Conservation (phyloP, 1,284 basidiomycete species). For the Chalciporus sp. region DNA sequence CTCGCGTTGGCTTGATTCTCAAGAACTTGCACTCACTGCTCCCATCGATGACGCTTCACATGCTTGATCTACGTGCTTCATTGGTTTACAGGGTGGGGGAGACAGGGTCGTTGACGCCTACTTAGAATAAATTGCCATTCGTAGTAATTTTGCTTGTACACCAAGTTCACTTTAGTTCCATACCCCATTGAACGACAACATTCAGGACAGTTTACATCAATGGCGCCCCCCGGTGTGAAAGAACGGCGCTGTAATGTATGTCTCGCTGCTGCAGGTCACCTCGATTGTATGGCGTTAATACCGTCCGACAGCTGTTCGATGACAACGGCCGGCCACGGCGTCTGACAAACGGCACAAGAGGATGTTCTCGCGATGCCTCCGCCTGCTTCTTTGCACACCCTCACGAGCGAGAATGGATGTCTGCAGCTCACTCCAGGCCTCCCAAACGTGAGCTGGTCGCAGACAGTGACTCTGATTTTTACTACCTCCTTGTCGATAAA, state of each 20-base stretch:
- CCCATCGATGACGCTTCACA: constrained; percentile 10
- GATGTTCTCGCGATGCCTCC: constrained; percentile 23
- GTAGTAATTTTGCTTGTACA: constrained; percentile 11
- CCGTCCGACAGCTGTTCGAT: constrained; percentile 26
- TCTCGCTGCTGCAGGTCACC: constrained; percentile 2
- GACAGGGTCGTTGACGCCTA: not conserved
- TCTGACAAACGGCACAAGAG: constrained; percentile 22
- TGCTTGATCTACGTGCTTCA: not conserved
- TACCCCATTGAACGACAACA: too few relatives aligned
- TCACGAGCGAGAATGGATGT: constrained; percentile 29
- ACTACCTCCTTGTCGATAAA: constrained; percentile 15
- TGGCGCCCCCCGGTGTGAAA: constrained; percentile 7
- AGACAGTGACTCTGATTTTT: constrained; percentile 28
- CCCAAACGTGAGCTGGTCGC: constrained; percentile 22
- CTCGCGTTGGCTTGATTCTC: constrained; percentile 33
- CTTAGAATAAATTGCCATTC: constrained; percentile 14
- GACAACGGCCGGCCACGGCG: constrained; percentile 30
- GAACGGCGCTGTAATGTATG: constrained; percentile 35
- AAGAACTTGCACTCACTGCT: constrained; percentile 29
- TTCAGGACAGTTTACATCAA: too few relatives aligned
- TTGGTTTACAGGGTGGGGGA: too few relatives aligned
- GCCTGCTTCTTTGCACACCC: constrained; percentile 32
- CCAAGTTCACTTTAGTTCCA: not conserved
- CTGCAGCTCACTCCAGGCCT: constrained; percentile 26
- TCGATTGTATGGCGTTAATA: constrained; percentile 10